Evolutionary conservation across 1,139 yeast genomes (phyloP), one percentile per base, ranked within the genome.

Genomic region (Blastobotrys aristatus): DNA sequence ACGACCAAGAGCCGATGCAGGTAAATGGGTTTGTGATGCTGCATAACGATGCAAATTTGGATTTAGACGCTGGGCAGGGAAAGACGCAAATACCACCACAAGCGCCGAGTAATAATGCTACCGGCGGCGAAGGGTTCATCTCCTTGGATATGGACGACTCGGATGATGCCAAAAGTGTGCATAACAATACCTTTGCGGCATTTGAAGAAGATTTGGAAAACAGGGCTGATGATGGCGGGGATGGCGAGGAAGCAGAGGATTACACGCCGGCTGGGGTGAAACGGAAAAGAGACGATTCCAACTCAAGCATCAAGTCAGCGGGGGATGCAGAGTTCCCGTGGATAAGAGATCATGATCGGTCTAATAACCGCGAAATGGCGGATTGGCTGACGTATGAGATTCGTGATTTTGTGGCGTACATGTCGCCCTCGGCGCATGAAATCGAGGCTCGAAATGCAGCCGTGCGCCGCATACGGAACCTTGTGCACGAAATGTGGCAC

Each of bases 301-400:
- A 13, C 8, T 13, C 4, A n/a, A n/a, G n/a, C n/a, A n/a, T n/a
- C n/a, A n/a, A n/a, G n/a, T n/a, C n/a, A n/a, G n/a, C n/a, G n/a
- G n/a, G n/a, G n/a, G n/a, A n/a, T n/a, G 37, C n/a, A 3, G 75
- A 77, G 41, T 86, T 71, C 57, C 96, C 96, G 0, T 88, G 96
- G 96, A 76, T 88, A 29, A 73, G 80, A 50, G 79, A 82, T 54
- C 85, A 81, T 55, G 87, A 83, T 57, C 92, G 84, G 60, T 80
- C 88, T 2, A 76, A 71, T 46, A 88, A 84, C 62, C 74, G 77
- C 59, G 90, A 84, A 57, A 79, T 88, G 27, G 84, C 90, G 1
- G 95, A 86, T 57, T 87, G 96, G 94, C 72, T 92, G 26, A 85
- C 95, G 1, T 73, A 77, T 68, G 99, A 92, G 63, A 87, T 92